A percentile compares a stretch with the other conserved stretches of the same genome.
phyloP scores from a whole-genome alignment of 495 filamentous ascomycete genomes.

The Physcia stellaris region DNA sequence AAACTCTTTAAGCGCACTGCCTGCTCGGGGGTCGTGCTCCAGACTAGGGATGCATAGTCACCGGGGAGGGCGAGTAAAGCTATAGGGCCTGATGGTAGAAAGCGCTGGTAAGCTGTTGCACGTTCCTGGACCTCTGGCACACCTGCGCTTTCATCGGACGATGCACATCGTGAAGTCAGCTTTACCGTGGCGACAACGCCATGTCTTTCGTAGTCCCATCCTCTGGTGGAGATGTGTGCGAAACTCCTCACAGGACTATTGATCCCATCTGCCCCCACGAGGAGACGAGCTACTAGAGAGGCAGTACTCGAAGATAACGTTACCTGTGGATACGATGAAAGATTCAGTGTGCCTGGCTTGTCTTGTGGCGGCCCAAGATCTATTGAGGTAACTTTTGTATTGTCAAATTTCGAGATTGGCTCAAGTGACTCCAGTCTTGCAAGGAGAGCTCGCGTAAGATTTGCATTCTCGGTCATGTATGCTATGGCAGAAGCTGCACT shows the following conservation, averaged over 20 bases:
- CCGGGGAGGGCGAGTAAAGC: slow-evolving; percentile 82
- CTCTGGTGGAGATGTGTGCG: slow-evolving; percentile 66
- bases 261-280: slow-evolving; percentile 88
- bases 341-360: slow-evolving; percentile 53
- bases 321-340: slow-evolving; percentile 78
- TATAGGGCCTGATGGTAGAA: slow-evolving; percentile 82
- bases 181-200: slow-evolving; percentile 83
- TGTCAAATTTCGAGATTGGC: slow-evolving; percentile 55
- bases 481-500: slow-evolving; percentile 51
- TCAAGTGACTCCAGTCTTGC: slow-evolving; percentile 54
- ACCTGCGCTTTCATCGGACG: slow-evolving; percentile 20
- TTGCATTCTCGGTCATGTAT: slow-evolving; percentile 92
- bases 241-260: slow-evolving; percentile 89
- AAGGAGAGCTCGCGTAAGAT: slow-evolving; percentile 66
- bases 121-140: slow-evolving; percentile 14
- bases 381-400: slow-evolving; percentile 63
- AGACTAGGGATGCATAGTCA: slow-evolving; percentile 72
- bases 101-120: slow-evolving; percentile 85
- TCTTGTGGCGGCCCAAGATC: slow-evolving; percentile 38
- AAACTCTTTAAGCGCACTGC: slow-evolving; percentile 71
- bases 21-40: slow-evolving; percentile 72
- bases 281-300: slow-evolving; percentile 65
- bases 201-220: slow-evolving; percentile 88
- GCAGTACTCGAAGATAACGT: slow-evolving; percentile 41
- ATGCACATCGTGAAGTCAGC: slow-evolving; percentile 29